A percentile compares a stretch with the other conserved stretches of the same genome.
Evolutionary conservation across 768 basidiomycete genomes (phyloP).

Genomic region (Amanita molliuscula): DNA sequence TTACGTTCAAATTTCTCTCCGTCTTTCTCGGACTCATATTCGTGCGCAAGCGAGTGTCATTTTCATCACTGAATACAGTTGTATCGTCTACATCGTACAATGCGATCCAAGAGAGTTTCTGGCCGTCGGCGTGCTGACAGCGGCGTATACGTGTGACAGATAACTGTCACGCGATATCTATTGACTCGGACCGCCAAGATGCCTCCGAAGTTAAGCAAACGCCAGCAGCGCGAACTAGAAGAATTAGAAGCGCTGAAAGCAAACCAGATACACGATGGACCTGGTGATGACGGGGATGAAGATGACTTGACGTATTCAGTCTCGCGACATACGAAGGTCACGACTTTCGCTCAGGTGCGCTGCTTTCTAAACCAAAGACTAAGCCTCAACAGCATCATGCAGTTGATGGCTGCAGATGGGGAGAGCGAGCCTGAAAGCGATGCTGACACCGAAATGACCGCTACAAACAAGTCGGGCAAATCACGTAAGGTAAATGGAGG

Average conservation of each 20-base stretch:
- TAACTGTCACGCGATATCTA: no score
- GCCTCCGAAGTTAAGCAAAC: slow-evolving; percentile 71
- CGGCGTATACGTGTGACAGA: no score
- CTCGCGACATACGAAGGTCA: slow-evolving; percentile 8
- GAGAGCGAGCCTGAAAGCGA: slow-evolving; percentile 10
- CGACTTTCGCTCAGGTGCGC: slow-evolving; percentile 2
- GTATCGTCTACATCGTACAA: no score
- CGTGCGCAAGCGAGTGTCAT: no score
- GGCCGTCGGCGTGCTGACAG: no score
- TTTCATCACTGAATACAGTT: no score
- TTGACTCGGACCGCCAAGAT: slow-evolving; percentile 14
- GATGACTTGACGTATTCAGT: neutral
- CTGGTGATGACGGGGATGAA: slow-evolving; percentile 24
- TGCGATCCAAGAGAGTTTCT: no score
- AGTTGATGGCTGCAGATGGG: neutral
- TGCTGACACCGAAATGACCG: slow-evolving; percentile 13
- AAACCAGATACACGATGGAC: slow-evolving; percentile 11
- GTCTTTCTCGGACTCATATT: no score
- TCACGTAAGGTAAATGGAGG: slow-evolving; percentile 24
- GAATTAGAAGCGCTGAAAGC: slow-evolving; percentile 54
- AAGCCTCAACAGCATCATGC: neutral
- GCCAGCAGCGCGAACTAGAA: slow-evolving; percentile 80
- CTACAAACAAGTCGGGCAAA: slow-evolving; percentile 21
- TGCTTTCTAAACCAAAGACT: neutral
- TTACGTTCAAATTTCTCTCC: no score